These are phyloP conservation scores for Vitis labrusca DNA, from an alignment of 164 flowering plant species.

Conservation along the genomic window DNA sequence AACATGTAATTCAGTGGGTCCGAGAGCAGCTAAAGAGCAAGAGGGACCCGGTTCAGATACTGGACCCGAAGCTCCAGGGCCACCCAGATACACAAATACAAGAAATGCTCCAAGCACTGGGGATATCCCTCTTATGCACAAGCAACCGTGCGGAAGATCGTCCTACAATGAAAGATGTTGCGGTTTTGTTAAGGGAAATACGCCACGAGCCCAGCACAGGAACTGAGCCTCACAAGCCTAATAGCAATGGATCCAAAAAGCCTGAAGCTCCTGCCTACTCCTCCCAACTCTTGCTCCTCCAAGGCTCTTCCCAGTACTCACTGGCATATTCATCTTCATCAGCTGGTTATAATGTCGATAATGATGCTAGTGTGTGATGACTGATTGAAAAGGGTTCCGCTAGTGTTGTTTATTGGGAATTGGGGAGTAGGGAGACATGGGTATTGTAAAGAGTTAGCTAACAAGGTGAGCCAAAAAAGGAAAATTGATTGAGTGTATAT, in stretches of 20 bases:
- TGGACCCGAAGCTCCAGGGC: slow-evolving; percentile 66
- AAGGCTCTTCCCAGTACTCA: slow-evolving; percentile 60
- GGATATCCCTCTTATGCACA: slow-evolving; percentile 71
- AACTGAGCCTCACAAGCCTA: slow-evolving; percentile 40
- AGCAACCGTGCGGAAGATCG: slow-evolving; percentile 72
- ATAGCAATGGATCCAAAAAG: slow-evolving; percentile 14
- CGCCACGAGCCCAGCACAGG: slow-evolving; percentile 46
- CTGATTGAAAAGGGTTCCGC: too few relatives aligned
- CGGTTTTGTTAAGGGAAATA: slow-evolving; percentile 64
- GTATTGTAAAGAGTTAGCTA: slow-evolving; percentile 19
- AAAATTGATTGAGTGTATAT: not conserved
- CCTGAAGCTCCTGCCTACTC: slow-evolving; percentile 26
- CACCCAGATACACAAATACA: slow-evolving; percentile 66
- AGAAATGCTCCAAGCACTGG: slow-evolving; percentile 81
- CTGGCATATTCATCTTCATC: slow-evolving; percentile 61
- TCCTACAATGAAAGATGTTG: slow-evolving; percentile 85
- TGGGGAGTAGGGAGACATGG: slow-evolving; percentile 1
- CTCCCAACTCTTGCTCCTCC: slow-evolving; percentile 42
- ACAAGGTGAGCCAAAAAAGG: too few relatives aligned
- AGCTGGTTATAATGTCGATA: slow-evolving; percentile 13
- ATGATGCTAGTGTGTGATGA: not conserved
- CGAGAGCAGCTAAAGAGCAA: slow-evolving; percentile 63
- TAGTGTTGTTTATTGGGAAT: not conserved
- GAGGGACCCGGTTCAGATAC: slow-evolving; percentile 57
- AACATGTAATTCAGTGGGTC: slow-evolving; percentile 75